Conservation (phyloP, 495 filamentous ascomycete genomes). For the Clohesyomyces aquaticus region DNA sequence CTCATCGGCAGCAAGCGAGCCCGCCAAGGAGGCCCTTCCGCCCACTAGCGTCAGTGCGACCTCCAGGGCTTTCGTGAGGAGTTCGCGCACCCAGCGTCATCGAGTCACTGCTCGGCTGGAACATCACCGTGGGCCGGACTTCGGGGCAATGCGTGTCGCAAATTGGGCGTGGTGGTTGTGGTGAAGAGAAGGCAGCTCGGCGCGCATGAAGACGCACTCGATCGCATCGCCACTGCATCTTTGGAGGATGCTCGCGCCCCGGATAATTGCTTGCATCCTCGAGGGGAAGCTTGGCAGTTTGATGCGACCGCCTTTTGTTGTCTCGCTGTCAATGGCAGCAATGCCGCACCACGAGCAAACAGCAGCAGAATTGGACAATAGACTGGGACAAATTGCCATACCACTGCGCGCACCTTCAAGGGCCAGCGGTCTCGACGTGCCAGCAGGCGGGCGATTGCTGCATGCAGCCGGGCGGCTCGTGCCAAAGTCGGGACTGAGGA, state of each 20-base stretch:
- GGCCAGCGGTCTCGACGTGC: too few relatives aligned
- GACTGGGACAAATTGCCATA: too few relatives aligned
- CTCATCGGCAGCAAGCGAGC: slow-evolving; percentile 4
- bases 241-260: not conserved
- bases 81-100: slow-evolving; percentile 6
- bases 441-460: not conserved
- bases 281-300: not conserved
- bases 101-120: not conserved
- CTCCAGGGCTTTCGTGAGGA: slow-evolving; percentile 16
- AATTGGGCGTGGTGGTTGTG: not conserved
- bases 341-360: not conserved
- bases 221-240: not conserved
- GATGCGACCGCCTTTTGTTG: slow-evolving; percentile 1
- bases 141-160: not conserved
- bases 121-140: not conserved
- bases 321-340: not conserved
- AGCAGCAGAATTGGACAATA: not conserved
- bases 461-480: not conserved
- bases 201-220: not conserved
- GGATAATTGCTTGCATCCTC: slow-evolving; percentile 19
- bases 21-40: too few relatives aligned
- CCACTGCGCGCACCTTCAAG: too few relatives aligned
- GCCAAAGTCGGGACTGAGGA: too few relatives aligned
- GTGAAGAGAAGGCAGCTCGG: not conserved
- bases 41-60: too few relatives aligned